Evolutionary conservation across 768 basidiomycete genomes (phyloP), one percentile per base, ranked within the genome.

Genomic region (Lactarius sp.): DNA sequence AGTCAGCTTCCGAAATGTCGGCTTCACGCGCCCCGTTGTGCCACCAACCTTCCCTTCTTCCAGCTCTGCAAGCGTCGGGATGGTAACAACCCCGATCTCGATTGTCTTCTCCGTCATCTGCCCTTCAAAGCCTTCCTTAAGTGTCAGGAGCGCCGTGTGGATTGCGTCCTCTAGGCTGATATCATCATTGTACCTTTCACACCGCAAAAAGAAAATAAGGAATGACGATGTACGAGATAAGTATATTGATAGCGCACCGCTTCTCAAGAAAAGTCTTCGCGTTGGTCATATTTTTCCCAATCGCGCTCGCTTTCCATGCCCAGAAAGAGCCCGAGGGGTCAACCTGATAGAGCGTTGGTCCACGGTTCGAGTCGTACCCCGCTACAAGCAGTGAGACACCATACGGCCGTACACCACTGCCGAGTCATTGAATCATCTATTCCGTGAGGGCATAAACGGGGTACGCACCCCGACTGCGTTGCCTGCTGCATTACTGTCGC

Each of bases 51-150:
- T 86, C 50, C 84, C 87, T 46, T 83, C 84, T 70, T 88, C 87
- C 42, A 87, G 78, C 61, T 87, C 86, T 52, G 81, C 81, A 22
- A 75, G 71, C 13, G 88, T 90, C 8, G 94, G 92, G 16, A 95
- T 90, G 55, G 94, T 96, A 67, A 98, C 85, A 46, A 99, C 87
- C 39, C 97, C 97, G 56, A 99, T 93, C 78, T 99, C 97, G 72
- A 99, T 97, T 52, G 97, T 99, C 80, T 97, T 95, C 78, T 98
- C 97, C 34, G 96, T 98, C 96, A 99, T 98, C 73, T 98, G 92
- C n/a, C 97, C 97, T 76, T 99, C 97, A 71, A 98, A 99, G 4
- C 97, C 95, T 77, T 98, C 97, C 77, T 99, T 98, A 68, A 98
- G 80, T 41, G 97, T 99, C 68, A 99, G 77, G 34, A 99, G 84